phyloP scores from a whole-genome alignment of 495 filamentous ascomycete species.

The Talaromyces stipitatus region DNA sequence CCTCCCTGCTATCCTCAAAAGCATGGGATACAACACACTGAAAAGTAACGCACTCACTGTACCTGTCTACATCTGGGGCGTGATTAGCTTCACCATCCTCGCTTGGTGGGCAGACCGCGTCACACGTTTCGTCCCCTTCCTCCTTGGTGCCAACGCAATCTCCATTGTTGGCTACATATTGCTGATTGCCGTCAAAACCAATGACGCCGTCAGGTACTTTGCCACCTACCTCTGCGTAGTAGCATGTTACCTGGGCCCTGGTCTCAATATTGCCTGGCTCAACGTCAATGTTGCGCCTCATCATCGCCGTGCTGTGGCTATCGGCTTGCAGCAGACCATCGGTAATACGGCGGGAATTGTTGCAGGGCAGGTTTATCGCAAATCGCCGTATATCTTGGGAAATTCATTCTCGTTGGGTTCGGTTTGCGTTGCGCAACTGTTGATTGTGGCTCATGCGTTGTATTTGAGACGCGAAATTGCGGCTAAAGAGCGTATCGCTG shows the following conservation, averaged over 20 bases:
- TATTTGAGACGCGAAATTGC: conserved; percentile 35
- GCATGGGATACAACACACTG: conserved; percentile 42
- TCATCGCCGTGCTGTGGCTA: conserved; percentile 45
- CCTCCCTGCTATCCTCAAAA: conserved; percentile 46
- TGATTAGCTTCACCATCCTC: conserved; percentile 32
- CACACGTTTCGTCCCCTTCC: conserved; percentile 32
- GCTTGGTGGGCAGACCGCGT: conserved; percentile 33
- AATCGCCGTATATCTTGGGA: conserved; percentile 42
- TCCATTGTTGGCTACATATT: conserved; percentile 46
- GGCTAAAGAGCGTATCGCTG: conserved; percentile 31
- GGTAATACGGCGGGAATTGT: conserved; percentile 51
- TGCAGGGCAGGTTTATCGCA: conserved; percentile 44
- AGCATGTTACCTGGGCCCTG: conserved; percentile 41
- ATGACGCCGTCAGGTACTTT: conserved; percentile 43
- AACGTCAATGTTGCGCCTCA: conserved; percentile 52
- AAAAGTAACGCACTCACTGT: conserved; percentile 40
- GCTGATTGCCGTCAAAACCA: conserved; percentile 28
- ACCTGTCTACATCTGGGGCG: conserved; percentile 35
- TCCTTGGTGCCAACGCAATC: conserved; percentile 35
- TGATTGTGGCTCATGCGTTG: conserved; percentile 27
- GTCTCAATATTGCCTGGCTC: conserved; percentile 48
- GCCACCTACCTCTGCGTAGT: conserved; percentile 47
- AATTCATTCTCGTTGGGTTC: conserved; percentile 41
- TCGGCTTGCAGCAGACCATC: conserved; percentile 51
- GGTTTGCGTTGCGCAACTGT: conserved; percentile 28